Percentiles rank a stretch among this genome's conserved stretches.
Evolutionary conservation across 2,329 filamentous ascomycete species (phyloP).

Genomic region (Calonectria multiphialidica): DNA sequence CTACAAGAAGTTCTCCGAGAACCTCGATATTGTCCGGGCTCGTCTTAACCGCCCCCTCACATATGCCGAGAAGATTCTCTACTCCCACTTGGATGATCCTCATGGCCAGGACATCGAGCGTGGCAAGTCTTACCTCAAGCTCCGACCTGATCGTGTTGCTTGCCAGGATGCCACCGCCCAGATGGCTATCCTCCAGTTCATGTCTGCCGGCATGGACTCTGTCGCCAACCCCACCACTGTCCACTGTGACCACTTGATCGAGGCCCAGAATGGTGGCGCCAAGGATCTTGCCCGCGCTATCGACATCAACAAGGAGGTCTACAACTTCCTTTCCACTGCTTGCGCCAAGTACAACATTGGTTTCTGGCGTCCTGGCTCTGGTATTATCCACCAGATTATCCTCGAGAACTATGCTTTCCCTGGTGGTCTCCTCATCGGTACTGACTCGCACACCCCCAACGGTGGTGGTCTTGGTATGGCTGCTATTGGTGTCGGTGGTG

Average conservation of each 20-base stretch:
- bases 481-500: slow-evolving; percentile 96
- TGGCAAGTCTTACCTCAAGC: slow-evolving; percentile 94
- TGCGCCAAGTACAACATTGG: slow-evolving; percentile 99
- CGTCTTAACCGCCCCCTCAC: slow-evolving; percentile 94
- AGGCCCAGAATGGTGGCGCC: slow-evolving; percentile 91
- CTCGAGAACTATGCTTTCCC: slow-evolving; percentile 99
- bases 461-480: slow-evolving; percentile 95
- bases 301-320: slow-evolving; percentile 98
- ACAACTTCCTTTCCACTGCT: slow-evolving; percentile 93
- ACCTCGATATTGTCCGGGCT: slow-evolving; percentile 88
- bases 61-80: slow-evolving; percentile 98
- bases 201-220: slow-evolving; percentile 96
- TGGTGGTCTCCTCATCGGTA: slow-evolving; percentile 96
- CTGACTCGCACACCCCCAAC: slow-evolving; percentile 98
- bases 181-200: slow-evolving; percentile 99
- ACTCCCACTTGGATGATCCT: slow-evolving; percentile 98
- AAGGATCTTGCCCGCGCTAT: slow-evolving; percentile 95
- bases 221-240: slow-evolving; percentile 96
- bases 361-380: slow-evolving; percentile 98
- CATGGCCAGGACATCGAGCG: slow-evolving; percentile 97
- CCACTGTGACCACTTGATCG: slow-evolving; percentile 99
- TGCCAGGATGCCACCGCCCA: slow-evolving; percentile 99
- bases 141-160: slow-evolving; percentile 96
- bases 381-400: slow-evolving; percentile 99
- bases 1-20: slow-evolving; percentile 99